Conservation (phyloP, 371 early-diverging fungal species). For the Parasitella parasitica region DNA sequence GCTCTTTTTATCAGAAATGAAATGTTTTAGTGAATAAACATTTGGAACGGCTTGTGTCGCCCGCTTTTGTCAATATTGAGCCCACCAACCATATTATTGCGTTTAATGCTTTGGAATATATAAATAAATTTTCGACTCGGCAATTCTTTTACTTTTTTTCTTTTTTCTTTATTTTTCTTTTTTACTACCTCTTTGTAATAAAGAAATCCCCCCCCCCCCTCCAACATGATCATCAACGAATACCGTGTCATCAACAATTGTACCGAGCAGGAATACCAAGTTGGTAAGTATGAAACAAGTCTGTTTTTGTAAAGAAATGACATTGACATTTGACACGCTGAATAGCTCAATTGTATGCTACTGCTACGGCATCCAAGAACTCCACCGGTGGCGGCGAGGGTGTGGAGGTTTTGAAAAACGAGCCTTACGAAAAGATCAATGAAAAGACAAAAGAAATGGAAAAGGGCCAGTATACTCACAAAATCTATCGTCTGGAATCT, state of each 20-base stretch:
- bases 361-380: constrained; percentile 68
- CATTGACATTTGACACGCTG: not conserved
- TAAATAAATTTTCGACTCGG: not conserved
- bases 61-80: too few species aligned
- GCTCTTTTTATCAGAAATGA: too few species aligned
- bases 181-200: constrained; percentile 6
- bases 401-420: constrained; percentile 69
- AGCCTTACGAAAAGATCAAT: constrained; percentile 62
- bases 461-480: constrained; percentile 77
- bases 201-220: too few species aligned
- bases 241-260: constrained; percentile 71
- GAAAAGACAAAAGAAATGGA: too few species aligned
- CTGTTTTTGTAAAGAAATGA: not conserved
- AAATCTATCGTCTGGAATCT: constrained; percentile 65
- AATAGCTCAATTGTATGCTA: constrained; percentile 68
- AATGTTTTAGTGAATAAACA: too few species aligned
- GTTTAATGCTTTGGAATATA: not conserved
- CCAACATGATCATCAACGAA: constrained; percentile 58
- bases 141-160: not conserved
- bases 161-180: not conserved
- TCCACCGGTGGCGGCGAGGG: constrained; percentile 75
- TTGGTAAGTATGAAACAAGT: constrained; percentile 15
- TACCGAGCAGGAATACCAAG: constrained; percentile 67
- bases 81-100: not conserved
- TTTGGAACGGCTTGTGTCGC: too few species aligned